A percentile compares a stretch with the other conserved stretches of the same genome.
phyloP scores from a whole-genome alignment of 2,329 filamentous ascomycete genomes.

The Fusarium chuoi region DNA sequence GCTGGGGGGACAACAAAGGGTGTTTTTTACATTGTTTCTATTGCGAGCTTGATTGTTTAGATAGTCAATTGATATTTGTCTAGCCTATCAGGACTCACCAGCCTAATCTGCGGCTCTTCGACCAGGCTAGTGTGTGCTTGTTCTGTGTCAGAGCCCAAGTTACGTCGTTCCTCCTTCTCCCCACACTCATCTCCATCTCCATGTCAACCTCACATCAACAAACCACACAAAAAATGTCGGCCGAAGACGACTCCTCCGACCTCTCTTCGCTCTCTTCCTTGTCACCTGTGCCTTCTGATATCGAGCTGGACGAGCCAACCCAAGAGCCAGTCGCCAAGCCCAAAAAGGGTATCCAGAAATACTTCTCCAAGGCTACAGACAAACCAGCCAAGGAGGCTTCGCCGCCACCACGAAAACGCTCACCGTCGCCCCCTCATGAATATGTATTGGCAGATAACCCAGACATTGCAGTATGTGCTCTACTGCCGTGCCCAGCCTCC shows the following conservation, averaged over 20 bases:
- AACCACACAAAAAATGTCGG: conserved; percentile 59
- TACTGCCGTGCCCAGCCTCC: background rate
- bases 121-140: conserved; percentile 47
- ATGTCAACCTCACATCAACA: conserved; percentile 43
- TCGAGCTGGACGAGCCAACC: conserved; percentile 60
- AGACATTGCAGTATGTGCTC: conserved; percentile 85
- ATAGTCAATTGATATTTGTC: conserved; percentile 41
- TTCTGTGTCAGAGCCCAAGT: conserved; percentile 41
- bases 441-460: conserved; percentile 89
- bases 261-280: conserved; percentile 67
- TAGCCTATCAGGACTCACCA: conserved; percentile 47
- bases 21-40: conserved; percentile 20
- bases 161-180: conserved; percentile 48
- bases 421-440: conserved; percentile 90
- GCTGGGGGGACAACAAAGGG: conserved; percentile 8
- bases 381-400: conserved; percentile 66
- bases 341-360: conserved; percentile 71
- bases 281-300: conserved; percentile 57
- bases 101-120: conserved; percentile 48
- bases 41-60: conserved; percentile 18
- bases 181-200: conserved; percentile 45
- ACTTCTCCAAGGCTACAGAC: conserved; percentile 70
- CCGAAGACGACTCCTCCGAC: conserved; percentile 71
- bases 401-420: conserved; percentile 79
- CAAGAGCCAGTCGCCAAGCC: conserved; percentile 55